These are phyloP conservation scores for Clarireedia monteithiana DNA, from an alignment of 2,329 filamentous ascomycete species.

Conservation along the genomic window DNA sequence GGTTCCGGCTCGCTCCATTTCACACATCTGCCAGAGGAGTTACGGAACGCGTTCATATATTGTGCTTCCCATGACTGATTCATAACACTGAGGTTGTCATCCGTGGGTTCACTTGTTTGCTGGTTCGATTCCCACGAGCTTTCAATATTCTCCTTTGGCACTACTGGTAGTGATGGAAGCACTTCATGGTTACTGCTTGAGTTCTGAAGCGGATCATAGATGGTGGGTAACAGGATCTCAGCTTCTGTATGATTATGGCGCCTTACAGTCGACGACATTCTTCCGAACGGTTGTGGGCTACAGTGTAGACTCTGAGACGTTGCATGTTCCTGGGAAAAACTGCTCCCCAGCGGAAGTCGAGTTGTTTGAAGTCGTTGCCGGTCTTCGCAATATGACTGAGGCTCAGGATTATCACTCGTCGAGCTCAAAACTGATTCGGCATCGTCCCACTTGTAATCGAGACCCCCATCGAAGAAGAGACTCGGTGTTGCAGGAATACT, in stretches of 20 bases:
- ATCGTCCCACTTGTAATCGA: conserved; percentile 34
- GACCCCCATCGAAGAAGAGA: conserved; percentile 38
- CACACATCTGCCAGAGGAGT: not conserved
- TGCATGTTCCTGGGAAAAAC: not conserved
- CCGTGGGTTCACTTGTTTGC: not conserved
- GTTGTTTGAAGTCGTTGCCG: not conserved
- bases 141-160: too few relatives aligned
- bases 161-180: too few relatives aligned
- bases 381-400: not conserved
- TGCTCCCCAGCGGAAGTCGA: not conserved
- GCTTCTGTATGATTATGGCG: too few relatives aligned
- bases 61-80: conserved; percentile 2
- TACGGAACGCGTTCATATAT: conserved; percentile 3
- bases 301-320: not conserved
- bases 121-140: too few relatives aligned
- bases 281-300: too few relatives aligned
- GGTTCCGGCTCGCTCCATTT: conserved; percentile 5
- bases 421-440: not conserved
- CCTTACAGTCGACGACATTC: too few relatives aligned
- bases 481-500: conserved; percentile 36
- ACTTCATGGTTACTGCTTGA: too few relatives aligned
- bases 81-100: not conserved
- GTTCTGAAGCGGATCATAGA: too few relatives aligned
- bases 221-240: too few relatives aligned
- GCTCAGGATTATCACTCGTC: not conserved